Conservation (phyloP, 805 yeast species). For the Yarrowia bubula region DNA sequence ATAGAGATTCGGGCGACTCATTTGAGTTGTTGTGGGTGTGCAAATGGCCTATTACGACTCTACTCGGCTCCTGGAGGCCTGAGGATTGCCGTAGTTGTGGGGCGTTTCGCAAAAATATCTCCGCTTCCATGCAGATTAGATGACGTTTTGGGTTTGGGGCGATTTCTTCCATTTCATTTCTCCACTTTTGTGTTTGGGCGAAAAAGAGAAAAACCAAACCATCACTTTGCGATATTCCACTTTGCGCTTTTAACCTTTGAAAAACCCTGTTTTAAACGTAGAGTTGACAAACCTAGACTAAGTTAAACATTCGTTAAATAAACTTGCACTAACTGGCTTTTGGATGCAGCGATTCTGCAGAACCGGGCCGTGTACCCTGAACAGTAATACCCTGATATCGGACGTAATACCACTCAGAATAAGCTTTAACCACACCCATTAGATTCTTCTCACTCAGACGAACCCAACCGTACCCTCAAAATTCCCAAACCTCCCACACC, state of each 20-base stretch:
- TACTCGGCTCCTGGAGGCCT: too few species aligned
- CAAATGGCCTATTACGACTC: too few species aligned
- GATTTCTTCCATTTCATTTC: slow-evolving; percentile 12
- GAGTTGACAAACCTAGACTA: neutral
- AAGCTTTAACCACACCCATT: neutral
- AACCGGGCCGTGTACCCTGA: slow-evolving; percentile 19
- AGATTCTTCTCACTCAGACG: neutral
- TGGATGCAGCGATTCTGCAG: slow-evolving; percentile 22
- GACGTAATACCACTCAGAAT: neutral
- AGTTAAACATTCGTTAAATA: neutral
- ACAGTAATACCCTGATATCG: neutral
- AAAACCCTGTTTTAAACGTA: neutral
- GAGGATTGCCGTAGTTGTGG: neutral
- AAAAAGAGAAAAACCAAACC: neutral
- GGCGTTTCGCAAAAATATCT: too few species aligned
- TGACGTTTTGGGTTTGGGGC: neutral
- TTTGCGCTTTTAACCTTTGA: neutral
- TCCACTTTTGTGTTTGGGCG: neutral
- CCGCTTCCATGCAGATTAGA: slow-evolving; percentile 13
- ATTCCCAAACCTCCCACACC: neutral
- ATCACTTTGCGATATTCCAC: neutral
- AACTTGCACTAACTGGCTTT: neutral
- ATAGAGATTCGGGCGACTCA: too few species aligned
- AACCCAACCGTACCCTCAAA: neutral
- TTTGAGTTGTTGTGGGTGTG: too few species aligned